Conservation (phyloP, 306 rosid genomes). For the Rubus parviflorus region DNA sequence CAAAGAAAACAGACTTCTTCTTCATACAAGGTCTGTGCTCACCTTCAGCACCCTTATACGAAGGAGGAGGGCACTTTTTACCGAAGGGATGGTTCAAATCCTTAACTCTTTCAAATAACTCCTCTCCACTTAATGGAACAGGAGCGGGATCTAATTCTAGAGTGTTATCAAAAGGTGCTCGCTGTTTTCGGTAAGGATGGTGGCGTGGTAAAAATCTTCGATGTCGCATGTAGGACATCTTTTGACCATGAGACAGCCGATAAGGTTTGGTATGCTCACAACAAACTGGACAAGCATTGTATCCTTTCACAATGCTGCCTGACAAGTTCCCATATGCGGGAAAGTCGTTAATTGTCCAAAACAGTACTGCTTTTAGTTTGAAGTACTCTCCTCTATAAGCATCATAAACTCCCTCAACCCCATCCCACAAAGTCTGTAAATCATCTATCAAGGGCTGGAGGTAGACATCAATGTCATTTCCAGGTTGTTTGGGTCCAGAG, state of each 20-base stretch:
- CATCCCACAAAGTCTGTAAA: neutral
- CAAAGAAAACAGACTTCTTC: too few relatives aligned
- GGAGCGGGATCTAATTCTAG: neutral
- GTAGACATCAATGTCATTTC: neutral
- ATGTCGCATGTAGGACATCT: neutral
- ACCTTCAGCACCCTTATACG: too few relatives aligned
- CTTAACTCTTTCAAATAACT: too few relatives aligned
- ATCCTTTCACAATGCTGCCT: neutral
- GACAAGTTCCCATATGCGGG: neutral
- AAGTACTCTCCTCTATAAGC: neutral
- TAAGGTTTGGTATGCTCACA: neutral
- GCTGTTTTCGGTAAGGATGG: neutral
- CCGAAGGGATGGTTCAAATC: too few relatives aligned
- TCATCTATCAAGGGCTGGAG: neutral
- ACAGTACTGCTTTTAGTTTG: neutral
- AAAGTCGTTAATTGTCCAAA: slow-evolving; percentile 10
- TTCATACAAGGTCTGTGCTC: too few relatives aligned
- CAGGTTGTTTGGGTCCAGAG: neutral
- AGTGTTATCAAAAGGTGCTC: neutral
- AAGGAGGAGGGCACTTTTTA: too few relatives aligned
- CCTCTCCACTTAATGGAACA: too few relatives aligned
- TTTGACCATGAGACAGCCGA: neutral
- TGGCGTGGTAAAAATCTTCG: neutral
- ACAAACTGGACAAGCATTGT: neutral
- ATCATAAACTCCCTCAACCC: neutral